Percentiles rank a stretch among this genome's conserved stretches.
phyloP scores from a whole-genome alignment of 768 basidiomycete species.

The Lactifluus echinatus region DNA sequence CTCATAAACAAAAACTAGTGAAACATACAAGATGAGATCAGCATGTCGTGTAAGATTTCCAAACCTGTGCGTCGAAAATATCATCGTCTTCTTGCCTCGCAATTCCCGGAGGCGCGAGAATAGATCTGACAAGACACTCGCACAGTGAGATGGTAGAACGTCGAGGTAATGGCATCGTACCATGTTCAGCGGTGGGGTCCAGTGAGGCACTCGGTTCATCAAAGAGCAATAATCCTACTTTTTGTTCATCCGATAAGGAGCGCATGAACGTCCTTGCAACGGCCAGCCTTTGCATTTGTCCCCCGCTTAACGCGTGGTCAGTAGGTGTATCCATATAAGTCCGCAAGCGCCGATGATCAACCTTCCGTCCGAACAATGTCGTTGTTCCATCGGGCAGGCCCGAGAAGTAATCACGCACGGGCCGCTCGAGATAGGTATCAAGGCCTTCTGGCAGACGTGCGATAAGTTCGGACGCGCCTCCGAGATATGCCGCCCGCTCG shows the following conservation, averaged over 20 bases:
- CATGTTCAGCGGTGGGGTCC: constrained; percentile 71
- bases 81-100: constrained; percentile 73
- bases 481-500: constrained; percentile 55
- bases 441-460: constrained; percentile 57
- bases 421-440: constrained; percentile 64
- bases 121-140: constrained; percentile 41
- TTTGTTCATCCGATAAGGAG: constrained; percentile 37
- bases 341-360: constrained; percentile 23
- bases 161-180: constrained; percentile 24
- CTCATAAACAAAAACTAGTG: neutral
- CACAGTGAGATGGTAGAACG: too few relatives aligned
- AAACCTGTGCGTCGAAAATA: constrained; percentile 67
- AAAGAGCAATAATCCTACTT: constrained; percentile 54
- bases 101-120: constrained; percentile 61
- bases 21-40: constrained; percentile 15
- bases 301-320: constrained; percentile 43
- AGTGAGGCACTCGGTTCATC: constrained; percentile 69
- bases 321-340: neutral
- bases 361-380: constrained; percentile 52
- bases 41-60: constrained; percentile 63
- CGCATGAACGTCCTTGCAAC: constrained; percentile 74
- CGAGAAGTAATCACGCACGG: constrained; percentile 58
- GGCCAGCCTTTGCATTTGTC: constrained; percentile 69
- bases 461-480: constrained; percentile 61
- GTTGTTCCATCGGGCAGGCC: constrained; percentile 56